phyloP scores from a whole-genome alignment of 805 yeast species.

The Lipomyces sp. region DNA sequence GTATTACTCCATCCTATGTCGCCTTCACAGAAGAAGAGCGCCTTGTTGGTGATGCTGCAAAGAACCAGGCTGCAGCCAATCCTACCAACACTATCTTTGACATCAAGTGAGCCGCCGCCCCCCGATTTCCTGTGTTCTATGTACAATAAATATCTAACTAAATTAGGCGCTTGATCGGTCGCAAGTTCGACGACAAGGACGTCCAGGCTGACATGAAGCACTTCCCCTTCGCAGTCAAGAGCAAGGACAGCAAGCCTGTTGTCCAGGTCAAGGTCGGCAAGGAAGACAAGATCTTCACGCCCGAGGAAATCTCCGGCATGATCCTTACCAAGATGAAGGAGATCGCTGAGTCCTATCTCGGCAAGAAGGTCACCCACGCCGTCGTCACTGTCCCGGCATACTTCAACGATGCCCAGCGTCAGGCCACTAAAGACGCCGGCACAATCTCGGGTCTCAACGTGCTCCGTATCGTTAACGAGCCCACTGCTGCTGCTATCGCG shows the following conservation, averaged over 20 bases:
- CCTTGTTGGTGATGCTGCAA: conserved; percentile 96
- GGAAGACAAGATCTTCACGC: conserved; percentile 84
- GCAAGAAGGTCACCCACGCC: conserved; percentile 83
- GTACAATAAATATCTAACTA: background rate
- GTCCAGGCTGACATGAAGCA: conserved; percentile 81
- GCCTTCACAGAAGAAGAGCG: conserved; percentile 96
- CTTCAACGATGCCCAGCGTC: conserved; percentile 97
- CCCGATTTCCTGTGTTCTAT: background rate
- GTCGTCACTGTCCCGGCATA: conserved; percentile 97
- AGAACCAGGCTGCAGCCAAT: conserved; percentile 97
- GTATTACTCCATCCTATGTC: conserved; percentile 96
- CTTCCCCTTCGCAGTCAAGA: conserved; percentile 81
- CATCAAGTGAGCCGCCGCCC: conserved; percentile 52
- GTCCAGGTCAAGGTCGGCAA: conserved; percentile 86
- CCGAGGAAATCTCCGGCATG: conserved; percentile 95
- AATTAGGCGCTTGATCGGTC: conserved; percentile 92
- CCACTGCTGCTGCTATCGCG: conserved; percentile 98
- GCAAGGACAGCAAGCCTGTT: conserved; percentile 82
- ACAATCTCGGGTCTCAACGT: conserved; percentile 94
- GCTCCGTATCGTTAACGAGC: conserved; percentile 92
- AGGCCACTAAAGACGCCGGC: conserved; percentile 98
- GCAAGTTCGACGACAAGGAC: conserved; percentile 76
- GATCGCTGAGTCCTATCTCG: conserved; percentile 89
- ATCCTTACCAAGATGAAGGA: conserved; percentile 90
- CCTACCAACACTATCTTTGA: conserved; percentile 92